A percentile compares a stretch with the other conserved stretches of the same genome.
Conservation (phyloP, 768 basidiomycete genomes). For the Termitomyces sp. region DNA sequence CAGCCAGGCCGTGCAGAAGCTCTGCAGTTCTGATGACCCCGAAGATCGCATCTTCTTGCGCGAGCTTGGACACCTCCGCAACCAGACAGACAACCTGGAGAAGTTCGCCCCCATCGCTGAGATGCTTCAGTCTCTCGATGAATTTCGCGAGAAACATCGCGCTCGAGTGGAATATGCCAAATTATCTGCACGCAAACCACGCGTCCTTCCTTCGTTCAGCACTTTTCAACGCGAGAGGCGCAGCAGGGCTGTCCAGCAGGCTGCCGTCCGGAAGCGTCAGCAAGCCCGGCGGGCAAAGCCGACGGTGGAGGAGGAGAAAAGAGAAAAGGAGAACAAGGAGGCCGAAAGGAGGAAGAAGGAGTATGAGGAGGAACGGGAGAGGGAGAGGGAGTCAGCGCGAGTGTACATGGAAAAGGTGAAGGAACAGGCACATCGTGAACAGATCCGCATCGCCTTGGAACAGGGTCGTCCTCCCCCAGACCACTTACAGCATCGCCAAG, state of each 20-base stretch:
- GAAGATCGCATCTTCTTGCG: conserved; percentile 10
- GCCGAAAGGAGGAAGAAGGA: not conserved
- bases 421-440: not conserved
- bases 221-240: conserved; percentile 3
- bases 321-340: not conserved
- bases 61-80: conserved; percentile 5
- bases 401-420: not conserved
- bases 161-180: not conserved
- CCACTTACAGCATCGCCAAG: not conserved
- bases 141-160: not conserved
- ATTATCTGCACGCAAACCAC: not conserved
- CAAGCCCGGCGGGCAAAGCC: not conserved
- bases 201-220: not conserved
- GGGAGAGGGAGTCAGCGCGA: not conserved
- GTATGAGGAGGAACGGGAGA: not conserved
- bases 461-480: not conserved
- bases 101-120: not conserved
- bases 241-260: not conserved
- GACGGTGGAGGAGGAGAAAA: not conserved
- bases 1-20: not conserved
- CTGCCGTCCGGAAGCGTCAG: not conserved
- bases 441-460: conserved; percentile 4
- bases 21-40: not conserved
- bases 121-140: not conserved
- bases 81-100: conserved; percentile 2